Evolutionary conservation across 2,329 filamentous ascomycete species (phyloP).

Genomic region (Fusarium haematococcum): DNA sequence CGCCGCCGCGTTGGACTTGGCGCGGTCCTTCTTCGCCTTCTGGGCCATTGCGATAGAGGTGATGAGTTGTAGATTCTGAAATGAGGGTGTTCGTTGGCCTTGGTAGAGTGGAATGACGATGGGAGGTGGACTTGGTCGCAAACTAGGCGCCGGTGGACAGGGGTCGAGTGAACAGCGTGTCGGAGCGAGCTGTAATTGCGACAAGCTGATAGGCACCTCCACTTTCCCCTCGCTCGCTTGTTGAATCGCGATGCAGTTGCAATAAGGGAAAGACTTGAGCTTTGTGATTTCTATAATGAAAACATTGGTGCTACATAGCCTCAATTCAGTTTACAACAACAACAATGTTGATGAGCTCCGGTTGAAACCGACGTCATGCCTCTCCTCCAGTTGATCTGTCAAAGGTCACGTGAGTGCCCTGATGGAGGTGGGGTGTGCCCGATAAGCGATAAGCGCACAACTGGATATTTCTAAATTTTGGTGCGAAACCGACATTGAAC

Average conservation of each 20-base stretch:
- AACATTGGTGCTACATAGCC: not conserved
- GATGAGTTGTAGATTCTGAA: not conserved
- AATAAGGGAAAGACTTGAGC: not conserved
- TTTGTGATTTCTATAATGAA: not conserved
- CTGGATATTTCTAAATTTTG: conserved; percentile 19
- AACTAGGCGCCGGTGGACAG: conserved; percentile 10
- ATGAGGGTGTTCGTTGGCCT: not conserved
- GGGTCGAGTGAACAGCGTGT: conserved; percentile 18
- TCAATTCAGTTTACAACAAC: not conserved
- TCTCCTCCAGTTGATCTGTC: not conserved
- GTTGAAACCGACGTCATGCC: not conserved
- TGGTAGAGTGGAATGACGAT: conserved; percentile 25
- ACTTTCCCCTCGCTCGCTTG: conserved; percentile 23
- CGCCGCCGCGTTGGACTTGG: conserved; percentile 80
- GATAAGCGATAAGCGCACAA: conserved; percentile 40
- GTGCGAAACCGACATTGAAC: conserved; percentile 26
- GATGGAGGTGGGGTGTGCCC: conserved; percentile 3
- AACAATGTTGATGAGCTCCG: not conserved
- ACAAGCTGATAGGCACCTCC: conserved; percentile 25
- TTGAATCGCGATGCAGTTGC: not conserved
- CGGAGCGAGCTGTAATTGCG: conserved; percentile 5
- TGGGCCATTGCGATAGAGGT: conserved; percentile 63
- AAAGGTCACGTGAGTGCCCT: conserved; percentile 8
- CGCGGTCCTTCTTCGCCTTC: conserved; percentile 74
- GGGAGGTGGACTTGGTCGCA: not conserved